Evolutionary conservation across 2,329 filamentous ascomycete genomes (phyloP).

Genomic region (Arthrobotrys megalospora): DNA sequence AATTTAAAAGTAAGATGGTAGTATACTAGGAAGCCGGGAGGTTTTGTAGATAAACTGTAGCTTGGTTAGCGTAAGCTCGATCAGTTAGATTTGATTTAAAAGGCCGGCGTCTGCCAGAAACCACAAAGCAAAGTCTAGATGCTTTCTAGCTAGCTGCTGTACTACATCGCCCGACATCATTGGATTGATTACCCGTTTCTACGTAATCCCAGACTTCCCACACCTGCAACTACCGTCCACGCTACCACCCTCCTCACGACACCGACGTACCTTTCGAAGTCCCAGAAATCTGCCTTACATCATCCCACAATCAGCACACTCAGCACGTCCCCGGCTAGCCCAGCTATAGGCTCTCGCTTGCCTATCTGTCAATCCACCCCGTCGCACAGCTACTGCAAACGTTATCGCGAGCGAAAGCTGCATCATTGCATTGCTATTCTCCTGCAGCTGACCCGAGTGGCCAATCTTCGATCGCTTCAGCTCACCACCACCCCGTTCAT

Average conservation of each 20-base stretch:
- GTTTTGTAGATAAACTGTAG: not conserved
- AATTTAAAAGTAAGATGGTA: not conserved
- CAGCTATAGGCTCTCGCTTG: conserved; percentile 11
- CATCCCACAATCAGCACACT: conserved; percentile 18
- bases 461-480: conserved; percentile 39
- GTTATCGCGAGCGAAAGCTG: conserved; percentile 30
- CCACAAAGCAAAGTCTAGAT: not conserved
- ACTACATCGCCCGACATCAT: conserved; percentile 28
- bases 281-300: conserved; percentile 4
- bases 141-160: not conserved
- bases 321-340: not conserved
- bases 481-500: conserved; percentile 26
- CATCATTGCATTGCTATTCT: conserved; percentile 24
- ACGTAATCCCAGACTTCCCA: conserved; percentile 35
- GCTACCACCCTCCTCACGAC: conserved; percentile 1
- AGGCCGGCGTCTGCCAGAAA: not conserved
- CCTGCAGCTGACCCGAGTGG: conserved; percentile 23
- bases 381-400: conserved; percentile 21
- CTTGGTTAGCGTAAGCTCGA: not conserved
- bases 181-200: conserved; percentile 15
- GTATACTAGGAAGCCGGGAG: not conserved
- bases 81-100: conserved; percentile 14
- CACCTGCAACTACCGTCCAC: conserved; percentile 32
- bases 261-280: not conserved
- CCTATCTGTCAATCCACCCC: conserved; percentile 17